phyloP scores from a whole-genome alignment of 345 rosid species.

The Pistacia vera region DNA sequence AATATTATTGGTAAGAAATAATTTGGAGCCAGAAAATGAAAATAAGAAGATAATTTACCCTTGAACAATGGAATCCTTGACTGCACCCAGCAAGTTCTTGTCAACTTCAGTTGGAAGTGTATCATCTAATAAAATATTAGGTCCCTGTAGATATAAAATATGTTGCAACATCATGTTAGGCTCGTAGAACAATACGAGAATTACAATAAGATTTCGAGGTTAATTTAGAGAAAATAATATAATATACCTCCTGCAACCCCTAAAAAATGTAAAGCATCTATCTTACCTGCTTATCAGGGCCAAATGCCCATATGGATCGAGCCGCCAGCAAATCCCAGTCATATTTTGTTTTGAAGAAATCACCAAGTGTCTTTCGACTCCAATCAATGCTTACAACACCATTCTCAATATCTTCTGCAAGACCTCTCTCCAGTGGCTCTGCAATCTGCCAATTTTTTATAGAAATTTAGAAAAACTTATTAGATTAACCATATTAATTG shows the following conservation, averaged over 20 bases:
- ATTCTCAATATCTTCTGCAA: slow-evolving; percentile 93
- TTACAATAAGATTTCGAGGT: neutral
- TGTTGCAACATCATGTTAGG: neutral
- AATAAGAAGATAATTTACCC: slow-evolving; percentile 51
- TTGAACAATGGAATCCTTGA: slow-evolving; percentile 94
- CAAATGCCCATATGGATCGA: slow-evolving; percentile 98
- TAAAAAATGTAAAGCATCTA: neutral
- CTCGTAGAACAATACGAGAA: neutral
- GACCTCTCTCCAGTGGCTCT: slow-evolving; percentile 96
- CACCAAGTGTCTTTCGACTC: slow-evolving; percentile 86
- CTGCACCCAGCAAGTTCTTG: slow-evolving; percentile 75
- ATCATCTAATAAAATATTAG: slow-evolving; percentile 89
- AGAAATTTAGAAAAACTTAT: slow-evolving; percentile 6
- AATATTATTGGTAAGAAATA: slow-evolving; percentile 18
- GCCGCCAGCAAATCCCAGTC: slow-evolving; percentile 99
- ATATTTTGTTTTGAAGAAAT: slow-evolving; percentile 88
- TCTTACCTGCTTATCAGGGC: slow-evolving; percentile 94
- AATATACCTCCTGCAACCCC: neutral
- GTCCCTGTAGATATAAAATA: slow-evolving; percentile 57
- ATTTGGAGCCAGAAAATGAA: slow-evolving; percentile 11
- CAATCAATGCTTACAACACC: slow-evolving; percentile 88
- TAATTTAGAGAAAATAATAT: slow-evolving; percentile 12
- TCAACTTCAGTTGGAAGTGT: slow-evolving; percentile 97
- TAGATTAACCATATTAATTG: neutral
- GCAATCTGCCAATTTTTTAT: slow-evolving; percentile 64